These are phyloP conservation scores for Colletotrichum acutatum DNA, from an alignment of 2,329 filamentous ascomycete species.

Conservation along the genomic window DNA sequence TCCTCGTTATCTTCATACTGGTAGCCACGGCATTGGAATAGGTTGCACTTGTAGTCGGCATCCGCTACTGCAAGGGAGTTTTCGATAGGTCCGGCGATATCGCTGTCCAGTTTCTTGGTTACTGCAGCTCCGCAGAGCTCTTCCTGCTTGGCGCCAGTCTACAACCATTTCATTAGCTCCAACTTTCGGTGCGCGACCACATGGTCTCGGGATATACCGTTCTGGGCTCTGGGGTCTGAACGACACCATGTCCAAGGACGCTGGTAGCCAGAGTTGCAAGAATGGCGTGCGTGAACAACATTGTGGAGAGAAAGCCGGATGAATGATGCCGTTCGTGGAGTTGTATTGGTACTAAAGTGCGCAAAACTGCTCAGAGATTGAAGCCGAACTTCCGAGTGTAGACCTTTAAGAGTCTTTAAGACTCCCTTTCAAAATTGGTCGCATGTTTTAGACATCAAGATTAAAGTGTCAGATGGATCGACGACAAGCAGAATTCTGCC, in stretches of 20 bases:
- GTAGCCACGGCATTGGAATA: slow-evolving; percentile 44
- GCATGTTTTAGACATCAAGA: not conserved
- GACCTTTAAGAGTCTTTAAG: not conserved
- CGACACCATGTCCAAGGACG: slow-evolving; percentile 25
- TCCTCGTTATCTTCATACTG: slow-evolving; percentile 44
- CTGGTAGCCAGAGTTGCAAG: slow-evolving; percentile 21
- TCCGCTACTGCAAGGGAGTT: slow-evolving; percentile 40
- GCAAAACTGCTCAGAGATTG: not conserved
- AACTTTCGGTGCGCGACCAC: no score
- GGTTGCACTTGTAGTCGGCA: slow-evolving; percentile 40
- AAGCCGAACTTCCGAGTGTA: not conserved
- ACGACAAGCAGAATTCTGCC: slow-evolving; percentile 13
- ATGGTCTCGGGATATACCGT: not conserved
- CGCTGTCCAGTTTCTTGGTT: slow-evolving; percentile 37
- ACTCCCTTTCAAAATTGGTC: not conserved
- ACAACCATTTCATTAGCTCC: not conserved
- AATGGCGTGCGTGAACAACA: slow-evolving; percentile 22
- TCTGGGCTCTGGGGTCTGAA: slow-evolving; percentile 27
- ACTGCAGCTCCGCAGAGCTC: slow-evolving; percentile 39
- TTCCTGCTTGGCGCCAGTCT: slow-evolving; percentile 40
- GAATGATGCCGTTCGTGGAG: not conserved
- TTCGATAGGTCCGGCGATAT: slow-evolving; percentile 42
- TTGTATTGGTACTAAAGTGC: not conserved
- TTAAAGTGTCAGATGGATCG: slow-evolving; percentile 27
- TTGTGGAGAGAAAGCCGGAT: not conserved